phyloP scores from a whole-genome alignment of 768 basidiomycete species.

The Leucosporidium creatinivorum region DNA sequence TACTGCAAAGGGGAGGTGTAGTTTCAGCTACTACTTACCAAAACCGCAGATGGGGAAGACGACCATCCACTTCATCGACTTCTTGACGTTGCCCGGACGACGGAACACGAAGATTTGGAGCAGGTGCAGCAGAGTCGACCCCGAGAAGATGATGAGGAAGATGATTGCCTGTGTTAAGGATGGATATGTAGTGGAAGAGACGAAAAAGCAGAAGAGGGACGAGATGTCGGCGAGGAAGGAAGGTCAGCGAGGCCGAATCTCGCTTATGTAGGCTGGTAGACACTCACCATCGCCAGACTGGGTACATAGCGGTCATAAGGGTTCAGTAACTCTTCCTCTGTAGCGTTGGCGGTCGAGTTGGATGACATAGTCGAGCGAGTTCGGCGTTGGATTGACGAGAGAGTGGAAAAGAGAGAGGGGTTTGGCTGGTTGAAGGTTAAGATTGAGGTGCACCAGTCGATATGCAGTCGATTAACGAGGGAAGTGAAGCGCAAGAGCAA shows the following conservation, averaged over 20 bases:
- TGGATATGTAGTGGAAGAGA: no score
- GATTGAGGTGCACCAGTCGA: not conserved
- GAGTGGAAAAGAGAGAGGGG: no score
- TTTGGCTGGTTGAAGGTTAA: not conserved
- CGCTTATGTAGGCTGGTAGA: no score
- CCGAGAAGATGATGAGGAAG: conserved; percentile 8
- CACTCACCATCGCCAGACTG: not conserved
- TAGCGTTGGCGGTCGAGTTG: no score
- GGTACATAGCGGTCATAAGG: not conserved
- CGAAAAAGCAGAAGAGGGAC: no score
- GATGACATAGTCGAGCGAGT: no score
- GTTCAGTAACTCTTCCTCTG: no score
- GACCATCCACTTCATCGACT: conserved; percentile 11
- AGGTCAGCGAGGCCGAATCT: not conserved
- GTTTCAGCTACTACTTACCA: no score
- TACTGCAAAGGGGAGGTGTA: no score
- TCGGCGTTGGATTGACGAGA: not conserved
- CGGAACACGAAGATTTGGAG: not conserved
- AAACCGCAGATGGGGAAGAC: conserved; percentile 1
- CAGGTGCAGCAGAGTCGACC: not conserved
- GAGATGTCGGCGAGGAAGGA: no score
- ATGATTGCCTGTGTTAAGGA: not conserved
- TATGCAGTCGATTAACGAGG: not conserved
- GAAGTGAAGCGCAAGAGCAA: not conserved
- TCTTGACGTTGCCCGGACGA: not conserved